Base-by-base conservation (phyloP, 1,284 basidiomycete species). In the Fomitopsis pinicola region DNA sequence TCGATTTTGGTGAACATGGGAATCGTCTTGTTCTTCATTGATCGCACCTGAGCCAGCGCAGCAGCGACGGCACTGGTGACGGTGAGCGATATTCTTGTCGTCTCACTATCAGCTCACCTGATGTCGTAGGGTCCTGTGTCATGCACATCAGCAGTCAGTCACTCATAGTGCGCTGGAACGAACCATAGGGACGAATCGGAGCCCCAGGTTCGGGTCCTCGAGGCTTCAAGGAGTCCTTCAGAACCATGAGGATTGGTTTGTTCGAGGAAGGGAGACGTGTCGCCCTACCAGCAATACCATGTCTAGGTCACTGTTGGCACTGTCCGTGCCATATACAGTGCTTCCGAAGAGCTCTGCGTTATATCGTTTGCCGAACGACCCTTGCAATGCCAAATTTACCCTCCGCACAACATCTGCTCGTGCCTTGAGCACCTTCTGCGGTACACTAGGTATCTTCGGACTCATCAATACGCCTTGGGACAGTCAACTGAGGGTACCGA, bases 301-400 rank as follows among this genome's bases (percentile, higher is more conserved):
- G 55, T 73, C 71, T 17, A 73, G 50, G 59, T 72, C 72, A 48
- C 72, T 71, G 2, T 42, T 48, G 2, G 15, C 44, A 1, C 57
- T 54, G 53, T 69, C 67, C n/a, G 63, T 61, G 7, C 67, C 68
- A 55, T 70, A 69, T 26, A 61, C 61, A 10, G 68, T 68, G 58
- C 71, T 72, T 5, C 72, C 72, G 52, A 73, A 72, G 1, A 62
- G 42, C 17, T 38, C 35, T 9, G 68, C 64, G 2, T 30, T 40
- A 54, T 69, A 72, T 12, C 58, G 12, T 1, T 15, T 8, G 35
- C 67, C 69, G n/a, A 54, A 54, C 3, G 52, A 22, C 7, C 2
- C n/a, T 38, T 54, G 33, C 35, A 54, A n/a, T 10, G 35, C 19
- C 8, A 19, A 22, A 12, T 54, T 54, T 0, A 54, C 52, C 35